Conservation (phyloP, 1,139 yeast species). For the Saccharomyces hybrid region DNA sequence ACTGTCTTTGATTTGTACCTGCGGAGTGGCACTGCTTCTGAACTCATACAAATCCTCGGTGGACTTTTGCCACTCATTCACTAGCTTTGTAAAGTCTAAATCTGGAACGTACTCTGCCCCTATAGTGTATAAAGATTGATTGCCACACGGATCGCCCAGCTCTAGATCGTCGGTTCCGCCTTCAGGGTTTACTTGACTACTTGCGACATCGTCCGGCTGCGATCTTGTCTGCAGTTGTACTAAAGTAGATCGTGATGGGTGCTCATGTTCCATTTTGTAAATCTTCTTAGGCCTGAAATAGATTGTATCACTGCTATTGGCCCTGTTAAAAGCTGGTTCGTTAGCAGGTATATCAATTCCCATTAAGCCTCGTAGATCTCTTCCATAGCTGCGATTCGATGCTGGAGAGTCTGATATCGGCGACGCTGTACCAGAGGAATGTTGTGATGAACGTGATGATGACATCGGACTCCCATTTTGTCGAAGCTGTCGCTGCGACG, state of each 20-base stretch:
- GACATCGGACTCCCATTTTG: background rate
- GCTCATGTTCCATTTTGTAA: slow-evolving; percentile 13
- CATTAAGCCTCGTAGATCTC: background rate
- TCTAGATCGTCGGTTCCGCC: background rate
- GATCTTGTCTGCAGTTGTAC: slow-evolving; percentile 28
- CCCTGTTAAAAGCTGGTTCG: slow-evolving; percentile 1
- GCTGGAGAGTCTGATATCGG: background rate
- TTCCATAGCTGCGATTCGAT: background rate
- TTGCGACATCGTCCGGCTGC: background rate
- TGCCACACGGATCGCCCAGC: background rate
- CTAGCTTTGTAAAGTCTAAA: slow-evolving; percentile 39
- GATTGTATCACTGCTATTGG: slow-evolving; percentile 9
- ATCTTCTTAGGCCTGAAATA: slow-evolving; percentile 19
- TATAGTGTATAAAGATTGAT: background rate
- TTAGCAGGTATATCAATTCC: background rate
- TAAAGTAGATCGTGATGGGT: slow-evolving; percentile 22
- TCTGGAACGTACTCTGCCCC: slow-evolving; percentile 58
- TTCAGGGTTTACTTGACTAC: slow-evolving; percentile 42
- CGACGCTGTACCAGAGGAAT: background rate
- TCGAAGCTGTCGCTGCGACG: background rate
- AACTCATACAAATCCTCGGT: slow-evolving; percentile 6
- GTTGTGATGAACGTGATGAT: slow-evolving; percentile 4
- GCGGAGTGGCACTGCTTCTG: background rate
- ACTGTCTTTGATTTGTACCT: background rate
- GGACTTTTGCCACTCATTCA: slow-evolving; percentile 26